Conservation (phyloP, 345 rosid species). For the Nephelium lappaceum region DNA sequence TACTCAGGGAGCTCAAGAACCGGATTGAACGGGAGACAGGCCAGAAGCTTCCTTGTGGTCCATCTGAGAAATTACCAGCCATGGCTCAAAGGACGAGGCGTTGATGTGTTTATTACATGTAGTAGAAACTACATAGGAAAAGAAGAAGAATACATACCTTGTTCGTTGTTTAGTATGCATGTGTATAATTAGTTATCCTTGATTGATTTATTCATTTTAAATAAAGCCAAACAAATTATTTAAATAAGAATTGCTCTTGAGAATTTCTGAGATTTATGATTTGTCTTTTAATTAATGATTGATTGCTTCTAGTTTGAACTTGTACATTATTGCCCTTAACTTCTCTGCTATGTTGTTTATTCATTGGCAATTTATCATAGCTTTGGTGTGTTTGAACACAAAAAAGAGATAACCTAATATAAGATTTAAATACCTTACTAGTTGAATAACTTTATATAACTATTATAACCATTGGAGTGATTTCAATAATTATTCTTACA, state of each 20-base stretch:
- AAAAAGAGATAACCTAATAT: no score
- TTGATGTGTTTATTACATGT: conserved; percentile 1
- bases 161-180: neutral
- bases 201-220: neutral
- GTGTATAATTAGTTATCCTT: neutral
- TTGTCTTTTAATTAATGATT: no score
- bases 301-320: no score
- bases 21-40: conserved; percentile 68
- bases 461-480: no score
- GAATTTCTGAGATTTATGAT: neutral
- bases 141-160: neutral
- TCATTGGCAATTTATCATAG: neutral
- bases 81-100: conserved; percentile 55
- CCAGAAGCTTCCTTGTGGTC: conserved; percentile 67
- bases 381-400: no score
- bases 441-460: no score
- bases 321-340: no score
- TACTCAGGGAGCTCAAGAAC: conserved; percentile 76
- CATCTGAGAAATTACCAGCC: conserved; percentile 75
- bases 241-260: neutral
- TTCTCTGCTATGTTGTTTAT: neutral
- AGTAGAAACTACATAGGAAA: no score
- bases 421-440: no score
- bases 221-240: neutral
- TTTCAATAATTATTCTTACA: no score